These are phyloP conservation scores for Fusarium heterosporum DNA, from an alignment of 2,329 filamentous ascomycete species.

Conservation along the genomic window DNA sequence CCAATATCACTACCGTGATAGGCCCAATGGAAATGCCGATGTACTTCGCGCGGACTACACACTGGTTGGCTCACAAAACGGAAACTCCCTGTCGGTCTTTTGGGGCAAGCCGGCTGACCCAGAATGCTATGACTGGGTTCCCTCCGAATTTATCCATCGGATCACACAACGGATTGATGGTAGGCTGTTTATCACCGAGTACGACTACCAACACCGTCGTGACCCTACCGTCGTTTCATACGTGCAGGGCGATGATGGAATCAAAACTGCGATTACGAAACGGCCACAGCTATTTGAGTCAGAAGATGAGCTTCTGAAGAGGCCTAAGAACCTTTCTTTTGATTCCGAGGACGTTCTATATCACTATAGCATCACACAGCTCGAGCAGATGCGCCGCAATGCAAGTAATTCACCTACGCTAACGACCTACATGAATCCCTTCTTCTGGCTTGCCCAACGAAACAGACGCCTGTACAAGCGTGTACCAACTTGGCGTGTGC, in stretches of 20 bases:
- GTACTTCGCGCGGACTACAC: slow-evolving; percentile 34
- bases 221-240: slow-evolving; percentile 26
- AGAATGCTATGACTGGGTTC: slow-evolving; percentile 36
- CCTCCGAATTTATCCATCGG: slow-evolving; percentile 24
- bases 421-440: neutral
- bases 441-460: slow-evolving; percentile 14
- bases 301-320: neutral
- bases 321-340: neutral
- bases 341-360: slow-evolving; percentile 4
- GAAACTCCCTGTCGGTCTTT: slow-evolving; percentile 30
- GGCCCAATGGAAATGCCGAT: slow-evolving; percentile 29
- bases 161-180: slow-evolving; percentile 24
- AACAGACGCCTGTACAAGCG: slow-evolving; percentile 26
- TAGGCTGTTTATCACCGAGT: slow-evolving; percentile 24
- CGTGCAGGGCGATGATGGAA: slow-evolving; percentile 13
- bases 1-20: slow-evolving; percentile 30
- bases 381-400: neutral
- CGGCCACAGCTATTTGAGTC: neutral
- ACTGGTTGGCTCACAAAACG: neutral
- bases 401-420: neutral
- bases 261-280: slow-evolving; percentile 23
- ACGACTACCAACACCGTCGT: slow-evolving; percentile 35
- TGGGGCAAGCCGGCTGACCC: slow-evolving; percentile 35
- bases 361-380: neutral
- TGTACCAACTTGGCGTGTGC: slow-evolving; percentile 35